Percentiles rank a stretch among this genome's conserved stretches.
Evolutionary conservation across 192 early-diverging fungal species (phyloP).

Genomic region (Mortierella claussenii): DNA sequence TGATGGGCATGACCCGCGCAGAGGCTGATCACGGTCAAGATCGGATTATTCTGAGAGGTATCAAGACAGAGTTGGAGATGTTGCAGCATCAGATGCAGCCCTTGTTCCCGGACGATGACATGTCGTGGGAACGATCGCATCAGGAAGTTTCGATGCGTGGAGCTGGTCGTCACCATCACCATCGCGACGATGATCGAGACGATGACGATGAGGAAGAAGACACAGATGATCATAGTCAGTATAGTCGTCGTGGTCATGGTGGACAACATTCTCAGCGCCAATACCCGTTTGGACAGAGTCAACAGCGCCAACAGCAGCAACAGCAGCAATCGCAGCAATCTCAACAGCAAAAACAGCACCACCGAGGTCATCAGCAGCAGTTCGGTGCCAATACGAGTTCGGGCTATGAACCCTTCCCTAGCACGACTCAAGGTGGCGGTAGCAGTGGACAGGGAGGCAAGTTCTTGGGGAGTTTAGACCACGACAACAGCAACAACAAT

Average conservation of each 20-base stretch:
- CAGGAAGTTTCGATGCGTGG: constrained; percentile 21
- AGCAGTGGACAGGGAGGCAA: background rate
- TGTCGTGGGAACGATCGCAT: constrained; percentile 38
- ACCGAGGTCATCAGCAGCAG: constrained; percentile 9
- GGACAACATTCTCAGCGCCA: constrained; percentile 6
- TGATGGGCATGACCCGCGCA: constrained; percentile 46
- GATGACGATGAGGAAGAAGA: constrained; percentile 28
- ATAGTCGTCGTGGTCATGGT: constrained; percentile 18
- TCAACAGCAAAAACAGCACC: constrained; percentile 22
- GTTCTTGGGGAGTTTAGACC: constrained; percentile 19
- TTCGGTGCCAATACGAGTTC: background rate
- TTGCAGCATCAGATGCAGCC: constrained; percentile 49
- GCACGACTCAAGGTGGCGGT: background rate
- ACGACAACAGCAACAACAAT: constrained; percentile 13
- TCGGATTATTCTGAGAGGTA: constrained; percentile 35
- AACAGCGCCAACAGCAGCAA: constrained; percentile 18
- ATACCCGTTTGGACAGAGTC: constrained; percentile 12
- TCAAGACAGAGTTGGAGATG: constrained; percentile 52
- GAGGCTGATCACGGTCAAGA: constrained; percentile 50
- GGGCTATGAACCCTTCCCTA: constrained; percentile 35
- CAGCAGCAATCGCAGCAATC: constrained; percentile 14
- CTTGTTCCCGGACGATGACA: constrained; percentile 42
- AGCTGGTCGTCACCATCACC: constrained; percentile 1
- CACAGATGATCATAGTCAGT: constrained; percentile 21
- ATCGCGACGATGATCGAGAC: background rate